A percentile compares a stretch with the other conserved stretches of the same genome.
Conservation (phyloP, 495 filamentous ascomycete genomes). For the Penicillium subrubescens region DNA sequence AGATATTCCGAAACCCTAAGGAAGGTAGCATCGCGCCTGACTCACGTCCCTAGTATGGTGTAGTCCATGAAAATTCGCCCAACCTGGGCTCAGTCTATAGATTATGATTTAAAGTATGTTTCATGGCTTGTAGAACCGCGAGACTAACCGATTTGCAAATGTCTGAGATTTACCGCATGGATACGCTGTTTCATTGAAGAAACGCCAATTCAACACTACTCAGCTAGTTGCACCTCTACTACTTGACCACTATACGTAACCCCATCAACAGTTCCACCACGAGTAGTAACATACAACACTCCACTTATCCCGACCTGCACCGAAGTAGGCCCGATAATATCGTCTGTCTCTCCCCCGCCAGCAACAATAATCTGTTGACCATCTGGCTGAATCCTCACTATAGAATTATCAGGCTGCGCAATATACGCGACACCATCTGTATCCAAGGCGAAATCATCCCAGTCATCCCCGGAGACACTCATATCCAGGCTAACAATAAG, state of each 20-base stretch:
- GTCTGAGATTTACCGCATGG: too few species aligned
- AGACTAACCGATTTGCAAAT: too few species aligned
- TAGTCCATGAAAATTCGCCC: too few species aligned
- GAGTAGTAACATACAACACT: slow-evolving; percentile 22
- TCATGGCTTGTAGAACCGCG: too few species aligned
- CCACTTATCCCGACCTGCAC: slow-evolving; percentile 28
- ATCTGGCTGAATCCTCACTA: slow-evolving; percentile 26
- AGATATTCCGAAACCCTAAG: too few species aligned
- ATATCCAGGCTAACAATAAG: slow-evolving; percentile 20
- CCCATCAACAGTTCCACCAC: slow-evolving; percentile 11
- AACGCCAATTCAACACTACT: too few species aligned
- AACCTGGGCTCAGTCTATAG: too few species aligned
- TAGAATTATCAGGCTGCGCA: slow-evolving; percentile 24
- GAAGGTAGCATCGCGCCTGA: too few species aligned
- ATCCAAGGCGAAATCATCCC: slow-evolving; percentile 43
- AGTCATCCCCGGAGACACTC: slow-evolving; percentile 8
- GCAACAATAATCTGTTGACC: slow-evolving; percentile 27
- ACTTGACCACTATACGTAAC: slow-evolving; percentile 19
- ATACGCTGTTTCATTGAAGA: too few species aligned
- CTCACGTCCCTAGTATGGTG: too few species aligned
- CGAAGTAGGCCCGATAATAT: slow-evolving; percentile 29
- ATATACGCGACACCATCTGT: slow-evolving; percentile 28
- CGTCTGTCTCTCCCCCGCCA: slow-evolving; percentile 21
- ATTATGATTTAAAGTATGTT: too few species aligned
- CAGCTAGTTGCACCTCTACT: slow-evolving; percentile 11